Conservation (phyloP, 2,329 filamentous ascomycete species). For the Fusarium oligoseptatum region DNA sequence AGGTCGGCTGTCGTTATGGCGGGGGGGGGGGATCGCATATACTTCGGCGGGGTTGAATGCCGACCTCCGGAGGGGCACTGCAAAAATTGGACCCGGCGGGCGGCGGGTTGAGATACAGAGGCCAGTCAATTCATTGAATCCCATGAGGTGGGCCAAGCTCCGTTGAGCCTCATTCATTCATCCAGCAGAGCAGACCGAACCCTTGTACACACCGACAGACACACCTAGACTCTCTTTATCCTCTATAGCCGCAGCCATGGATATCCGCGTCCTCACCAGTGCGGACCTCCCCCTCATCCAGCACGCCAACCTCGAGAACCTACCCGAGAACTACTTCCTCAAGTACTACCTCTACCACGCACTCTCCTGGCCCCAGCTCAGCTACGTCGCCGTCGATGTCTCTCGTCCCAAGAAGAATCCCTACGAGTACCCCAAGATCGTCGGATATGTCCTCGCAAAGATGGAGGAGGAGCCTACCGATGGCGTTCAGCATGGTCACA, state of each 20-base stretch:
- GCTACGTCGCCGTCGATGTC: slow-evolving; percentile 95
- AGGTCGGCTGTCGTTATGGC: neutral
- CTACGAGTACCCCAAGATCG: slow-evolving; percentile 95
- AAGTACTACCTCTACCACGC: slow-evolving; percentile 99
- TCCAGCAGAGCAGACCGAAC: neutral
- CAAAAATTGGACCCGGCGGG: slow-evolving; percentile 2
- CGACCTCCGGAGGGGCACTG: neutral
- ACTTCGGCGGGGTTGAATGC: slow-evolving; percentile 15
- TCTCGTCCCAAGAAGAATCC: slow-evolving; percentile 81
- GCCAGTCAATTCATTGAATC: neutral
- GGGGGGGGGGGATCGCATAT: neutral
- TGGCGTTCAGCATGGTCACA: slow-evolving; percentile 93
- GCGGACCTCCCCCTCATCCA: slow-evolving; percentile 93
- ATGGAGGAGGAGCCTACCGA: slow-evolving; percentile 98
- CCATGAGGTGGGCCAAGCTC: slow-evolving; percentile 4
- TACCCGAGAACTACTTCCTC: slow-evolving; percentile 99
- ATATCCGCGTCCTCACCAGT: slow-evolving; percentile 87
- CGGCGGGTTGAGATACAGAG: neutral
- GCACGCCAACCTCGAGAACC: slow-evolving; percentile 98
- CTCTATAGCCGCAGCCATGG: slow-evolving; percentile 70
- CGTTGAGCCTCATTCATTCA: slow-evolving; percentile 13
- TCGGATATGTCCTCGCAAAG: slow-evolving; percentile 99
- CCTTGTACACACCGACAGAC: neutral
- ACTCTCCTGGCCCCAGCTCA: slow-evolving; percentile 96
- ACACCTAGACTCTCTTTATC: neutral